These are phyloP conservation scores for Fusarium udum DNA, from an alignment of 2,329 filamentous ascomycete species.

Conservation along the genomic window DNA sequence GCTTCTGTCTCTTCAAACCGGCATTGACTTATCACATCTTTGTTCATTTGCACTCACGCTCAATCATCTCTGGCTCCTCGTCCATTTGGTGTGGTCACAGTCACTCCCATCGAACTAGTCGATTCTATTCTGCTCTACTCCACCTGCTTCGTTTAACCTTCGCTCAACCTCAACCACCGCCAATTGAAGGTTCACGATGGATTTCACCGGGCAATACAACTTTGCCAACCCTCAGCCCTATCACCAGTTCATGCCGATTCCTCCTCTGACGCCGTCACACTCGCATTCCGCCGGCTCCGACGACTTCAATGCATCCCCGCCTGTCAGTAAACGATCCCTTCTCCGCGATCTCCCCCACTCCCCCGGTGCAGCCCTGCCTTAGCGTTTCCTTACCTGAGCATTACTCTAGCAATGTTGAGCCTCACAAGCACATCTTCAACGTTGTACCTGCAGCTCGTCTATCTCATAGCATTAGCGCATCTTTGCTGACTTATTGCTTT, in stretches of 20 bases:
- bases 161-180: background rate
- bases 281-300: conserved; percentile 64
- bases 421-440: conserved; percentile 17
- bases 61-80: background rate
- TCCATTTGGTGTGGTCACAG: background rate
- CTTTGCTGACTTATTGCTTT: conserved; percentile 21
- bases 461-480: conserved; percentile 15
- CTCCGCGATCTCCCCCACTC: conserved; percentile 42
- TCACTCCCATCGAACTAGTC: conserved; percentile 13
- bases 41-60: background rate
- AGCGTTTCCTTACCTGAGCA: conserved; percentile 48
- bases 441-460: conserved; percentile 25
- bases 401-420: conserved; percentile 44
- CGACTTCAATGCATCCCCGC: conserved; percentile 65
- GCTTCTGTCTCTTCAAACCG: background rate
- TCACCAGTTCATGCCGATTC: conserved; percentile 63
- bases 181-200: conserved; percentile 52
- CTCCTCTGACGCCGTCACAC: conserved; percentile 64
- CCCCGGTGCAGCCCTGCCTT: conserved; percentile 43
- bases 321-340: conserved; percentile 55
- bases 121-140: conserved; percentile 22
- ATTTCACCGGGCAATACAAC: conserved; percentile 59
- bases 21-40: conserved; percentile 6
- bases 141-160: conserved; percentile 8
- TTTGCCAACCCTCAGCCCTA: conserved; percentile 61